These are phyloP conservation scores for Stemphylium vesicarium DNA, from an alignment of 2,329 filamentous ascomycete genomes.

Conservation along the genomic window DNA sequence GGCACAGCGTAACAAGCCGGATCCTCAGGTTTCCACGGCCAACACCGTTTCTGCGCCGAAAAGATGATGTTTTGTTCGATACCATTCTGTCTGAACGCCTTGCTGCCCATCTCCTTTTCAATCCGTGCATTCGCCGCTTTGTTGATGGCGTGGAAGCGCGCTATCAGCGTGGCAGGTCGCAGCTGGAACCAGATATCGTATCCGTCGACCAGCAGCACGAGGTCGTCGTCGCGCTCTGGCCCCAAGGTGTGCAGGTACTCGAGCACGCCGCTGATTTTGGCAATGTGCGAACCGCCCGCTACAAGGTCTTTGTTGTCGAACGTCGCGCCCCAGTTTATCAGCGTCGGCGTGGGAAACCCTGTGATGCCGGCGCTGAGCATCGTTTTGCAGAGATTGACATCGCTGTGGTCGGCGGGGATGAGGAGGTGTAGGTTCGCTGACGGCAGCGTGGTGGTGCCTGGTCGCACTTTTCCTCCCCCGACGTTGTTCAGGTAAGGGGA, in stretches of 20 bases:
- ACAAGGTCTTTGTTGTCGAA: not conserved
- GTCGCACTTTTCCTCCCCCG: not conserved
- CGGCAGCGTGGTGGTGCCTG: not conserved
- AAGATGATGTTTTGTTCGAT: not conserved
- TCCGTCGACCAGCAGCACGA: not conserved
- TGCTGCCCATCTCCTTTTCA: not conserved
- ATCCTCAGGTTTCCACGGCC: constrained; percentile 2
- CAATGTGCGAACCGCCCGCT: not conserved
- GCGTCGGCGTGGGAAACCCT: constrained; percentile 1
- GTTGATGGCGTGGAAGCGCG: constrained; percentile 5
- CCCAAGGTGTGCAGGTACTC: not conserved
- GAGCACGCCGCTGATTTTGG: constrained; percentile 4
- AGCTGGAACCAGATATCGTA: constrained; percentile 7
- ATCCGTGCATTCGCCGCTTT: not conserved
- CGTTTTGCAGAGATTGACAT: constrained; percentile 6
- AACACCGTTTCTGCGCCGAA: constrained; percentile 3
- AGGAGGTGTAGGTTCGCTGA: not conserved
- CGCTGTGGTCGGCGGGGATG: not conserved
- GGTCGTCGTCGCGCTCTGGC: not conserved
- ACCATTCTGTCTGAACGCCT: not conserved
- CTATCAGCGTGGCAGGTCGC: not conserved
- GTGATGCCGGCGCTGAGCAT: not conserved
- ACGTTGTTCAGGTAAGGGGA: not conserved
- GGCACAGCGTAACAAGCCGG: constrained; percentile 1
- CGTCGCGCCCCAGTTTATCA: constrained; percentile 2